These are phyloP conservation scores for Gossypium mustelinum DNA, from an alignment of 345 rosid species.

Conservation along the genomic window DNA sequence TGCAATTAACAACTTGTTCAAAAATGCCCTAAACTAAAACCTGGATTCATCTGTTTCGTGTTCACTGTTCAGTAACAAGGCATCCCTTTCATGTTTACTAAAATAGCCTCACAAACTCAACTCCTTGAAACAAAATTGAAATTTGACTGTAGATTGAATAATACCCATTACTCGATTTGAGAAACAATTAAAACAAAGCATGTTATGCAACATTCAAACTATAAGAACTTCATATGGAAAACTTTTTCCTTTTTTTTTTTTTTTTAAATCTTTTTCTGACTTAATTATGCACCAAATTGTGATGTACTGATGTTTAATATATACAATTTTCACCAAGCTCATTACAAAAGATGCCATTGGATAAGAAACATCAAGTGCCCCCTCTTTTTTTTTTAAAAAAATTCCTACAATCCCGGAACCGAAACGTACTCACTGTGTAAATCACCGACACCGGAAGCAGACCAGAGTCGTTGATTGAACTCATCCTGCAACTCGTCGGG, in stretches of 20 bases:
- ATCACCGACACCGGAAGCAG: slow-evolving; percentile 54
- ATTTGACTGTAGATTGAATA: background rate
- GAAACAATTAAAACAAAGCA: background rate
- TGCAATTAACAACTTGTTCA: background rate
- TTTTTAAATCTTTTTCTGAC: background rate
- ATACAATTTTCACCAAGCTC: slow-evolving; percentile 13
- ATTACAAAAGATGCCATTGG: background rate
- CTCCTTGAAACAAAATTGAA: no score
- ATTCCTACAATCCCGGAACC: slow-evolving; percentile 32
- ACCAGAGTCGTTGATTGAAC: slow-evolving; percentile 79
- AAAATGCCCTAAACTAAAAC: background rate
- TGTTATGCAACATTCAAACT: background rate
- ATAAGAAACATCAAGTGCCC: background rate
- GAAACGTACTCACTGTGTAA: slow-evolving; percentile 52
- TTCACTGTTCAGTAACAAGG: slow-evolving; percentile 11
- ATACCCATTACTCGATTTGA: background rate
- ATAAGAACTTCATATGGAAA: background rate
- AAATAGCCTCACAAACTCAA: no score
- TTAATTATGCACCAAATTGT: background rate
- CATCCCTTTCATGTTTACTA: background rate
- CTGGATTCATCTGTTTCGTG: background rate
- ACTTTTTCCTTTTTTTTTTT: background rate
- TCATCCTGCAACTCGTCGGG: slow-evolving; percentile 82
- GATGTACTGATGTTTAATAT: background rate
- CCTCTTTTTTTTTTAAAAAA: no score